phyloP scores from a whole-genome alignment of 768 basidiomycete genomes.

The Lentinula raphanica region DNA sequence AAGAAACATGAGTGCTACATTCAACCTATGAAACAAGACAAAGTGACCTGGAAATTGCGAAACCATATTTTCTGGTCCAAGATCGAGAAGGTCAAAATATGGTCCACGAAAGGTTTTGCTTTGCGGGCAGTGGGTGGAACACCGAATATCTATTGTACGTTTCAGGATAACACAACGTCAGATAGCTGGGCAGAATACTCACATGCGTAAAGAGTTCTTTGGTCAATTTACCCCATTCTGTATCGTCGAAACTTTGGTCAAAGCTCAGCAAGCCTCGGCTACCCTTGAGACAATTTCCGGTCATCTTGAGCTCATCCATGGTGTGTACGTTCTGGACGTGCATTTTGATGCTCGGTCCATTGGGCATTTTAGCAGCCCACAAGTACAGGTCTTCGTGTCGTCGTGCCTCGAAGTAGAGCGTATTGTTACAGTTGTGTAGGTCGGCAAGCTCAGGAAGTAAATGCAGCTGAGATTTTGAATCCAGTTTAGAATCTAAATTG shows the following conservation, averaged over 20 bases:
- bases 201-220: slow-evolving; percentile 96
- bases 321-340: slow-evolving; percentile 99
- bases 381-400: slow-evolving; percentile 93
- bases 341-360: slow-evolving; percentile 95
- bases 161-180: neutral
- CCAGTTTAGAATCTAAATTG: slow-evolving; percentile 87
- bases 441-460: slow-evolving; percentile 95
- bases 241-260: slow-evolving; percentile 84
- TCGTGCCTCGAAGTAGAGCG: slow-evolving; percentile 95
- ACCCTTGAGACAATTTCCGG: slow-evolving; percentile 96
- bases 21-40: neutral
- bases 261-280: slow-evolving; percentile 90
- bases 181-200: slow-evolving; percentile 23
- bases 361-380: slow-evolving; percentile 96
- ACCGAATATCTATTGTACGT: slow-evolving; percentile 74
- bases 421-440: slow-evolving; percentile 95
- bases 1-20: too few relatives aligned
- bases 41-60: slow-evolving; percentile 89
- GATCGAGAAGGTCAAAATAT: slow-evolving; percentile 93
- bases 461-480: slow-evolving; percentile 90
- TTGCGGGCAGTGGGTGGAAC: slow-evolving; percentile 88
- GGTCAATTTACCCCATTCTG: slow-evolving; percentile 78
- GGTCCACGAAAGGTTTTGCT: slow-evolving; percentile 97
- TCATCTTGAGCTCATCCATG: slow-evolving; percentile 99
- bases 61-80: slow-evolving; percentile 98